phyloP scores from a whole-genome alignment of 2,329 filamentous ascomycete genomes.

The Cadophora sp. region DNA sequence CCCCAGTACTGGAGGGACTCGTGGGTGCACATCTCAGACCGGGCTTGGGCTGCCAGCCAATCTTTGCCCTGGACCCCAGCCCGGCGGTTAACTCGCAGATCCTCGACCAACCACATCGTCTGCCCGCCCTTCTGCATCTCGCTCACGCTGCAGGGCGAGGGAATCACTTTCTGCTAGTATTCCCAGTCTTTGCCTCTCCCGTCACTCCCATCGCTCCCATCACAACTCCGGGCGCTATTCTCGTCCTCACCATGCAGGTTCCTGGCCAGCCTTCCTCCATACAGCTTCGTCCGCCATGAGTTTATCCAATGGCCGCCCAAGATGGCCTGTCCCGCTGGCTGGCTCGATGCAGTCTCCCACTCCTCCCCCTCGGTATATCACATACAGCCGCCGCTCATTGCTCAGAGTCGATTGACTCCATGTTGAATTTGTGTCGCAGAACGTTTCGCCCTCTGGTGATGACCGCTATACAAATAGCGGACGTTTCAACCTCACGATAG shows the following conservation, averaged over 20 bases:
- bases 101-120: conserved; percentile 27
- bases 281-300: conserved; percentile 10
- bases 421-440: conserved; percentile 40
- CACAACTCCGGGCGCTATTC: conserved; percentile 36
- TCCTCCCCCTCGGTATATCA: conserved; percentile 36
- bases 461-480: conserved; percentile 27
- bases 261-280: conserved; percentile 29
- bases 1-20: background rate
- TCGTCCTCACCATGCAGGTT: conserved; percentile 38
- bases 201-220: conserved; percentile 18
- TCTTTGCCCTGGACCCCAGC: conserved; percentile 7
- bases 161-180: background rate
- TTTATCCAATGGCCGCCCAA: conserved; percentile 26
- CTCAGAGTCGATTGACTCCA: conserved; percentile 32
- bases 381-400: conserved; percentile 33
- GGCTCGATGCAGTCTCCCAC: conserved; percentile 23
- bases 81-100: conserved; percentile 31
- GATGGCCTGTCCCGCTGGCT: conserved; percentile 23
- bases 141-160: background rate
- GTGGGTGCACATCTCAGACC: conserved; percentile 23
- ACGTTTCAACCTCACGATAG: conserved; percentile 28
- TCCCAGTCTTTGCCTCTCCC: background rate
- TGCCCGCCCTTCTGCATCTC: conserved; percentile 6
- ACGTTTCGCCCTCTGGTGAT: conserved; percentile 41
- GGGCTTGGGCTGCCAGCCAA: conserved; percentile 31